Evolutionary conservation across 2,329 filamentous ascomycete species (phyloP), one percentile per base, ranked within the genome.

Genomic region (Bipolaris sorokiniana): DNA sequence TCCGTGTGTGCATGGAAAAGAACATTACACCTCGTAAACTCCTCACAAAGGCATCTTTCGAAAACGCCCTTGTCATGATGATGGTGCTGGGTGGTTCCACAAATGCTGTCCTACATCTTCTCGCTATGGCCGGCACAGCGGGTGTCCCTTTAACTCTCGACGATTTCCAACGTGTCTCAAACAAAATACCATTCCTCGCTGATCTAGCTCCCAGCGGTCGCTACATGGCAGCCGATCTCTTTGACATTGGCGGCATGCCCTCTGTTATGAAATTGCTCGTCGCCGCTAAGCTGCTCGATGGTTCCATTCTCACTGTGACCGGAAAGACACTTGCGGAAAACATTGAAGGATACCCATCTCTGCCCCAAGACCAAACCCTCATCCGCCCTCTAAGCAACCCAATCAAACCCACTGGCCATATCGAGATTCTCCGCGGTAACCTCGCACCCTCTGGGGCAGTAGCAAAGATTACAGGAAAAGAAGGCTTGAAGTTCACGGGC

Each of bases 401-500:
- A 13, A 94, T 96, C 82, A 97, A 97, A 76, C 65, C 82, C 1
- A 91, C 88, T 0, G 94, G 94, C 41, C 94, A 98, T 76, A 84
- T 98, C 58, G 92, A 94, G 76, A 90, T 98, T 58, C 84, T 98
- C 3, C 85, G 86, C 58, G 94, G 94, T 18, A 97, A 96, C 75
- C 84, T 97, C 31, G 91, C 93, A 2, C 94, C 94, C 1, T 90
- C 88, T 10, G 94, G 94, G 33, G 90, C 93, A 1, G 93, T 98
- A 1, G 93, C 92, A 58, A 98, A 98, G 78, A 97, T 98, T 76
- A 97, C 94, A 0, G 94, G 94, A 34, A 97, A 97, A 76, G 94
- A 98, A 76, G 94, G 94, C 2, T 83, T 92, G 6, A 81, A 79
- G 11, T 98, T 98, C 77, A 88, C 83, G 0, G 94, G 94, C 47